Evolutionary conservation across 2,329 filamentous ascomycete genomes (phyloP), one percentile per base, ranked within the genome.

Genomic region (Aspergillus sp.): DNA sequence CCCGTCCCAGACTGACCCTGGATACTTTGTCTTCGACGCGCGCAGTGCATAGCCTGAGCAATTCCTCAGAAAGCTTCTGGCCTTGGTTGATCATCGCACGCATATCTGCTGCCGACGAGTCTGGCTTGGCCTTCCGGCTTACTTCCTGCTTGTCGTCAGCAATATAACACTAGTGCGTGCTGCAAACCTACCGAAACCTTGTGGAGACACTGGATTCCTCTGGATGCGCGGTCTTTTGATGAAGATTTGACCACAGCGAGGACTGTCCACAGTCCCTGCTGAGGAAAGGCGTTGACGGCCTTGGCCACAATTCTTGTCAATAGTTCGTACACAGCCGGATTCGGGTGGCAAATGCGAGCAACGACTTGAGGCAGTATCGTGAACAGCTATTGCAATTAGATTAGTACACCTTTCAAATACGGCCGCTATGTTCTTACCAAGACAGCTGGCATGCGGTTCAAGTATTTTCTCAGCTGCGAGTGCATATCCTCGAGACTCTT

Each of bases 261-360:
- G 22, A 98, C 64, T 49, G 81, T 83, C 93, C 91, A 99, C 15
- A 96, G 61, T 1, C 88, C 81, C 58, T 98, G 91, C 39, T 84
- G 85, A 0, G 91, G 89, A 57, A 95, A 83, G n/a, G 77, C 70
- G 26, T 78, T 72, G 6, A 93, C 80, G n/a, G 95, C 85, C 53
- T 84, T 89, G 39, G 81, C 66, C 34, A 98, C 86, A 44, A 96
- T 89, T 20, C 72, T 71, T 33, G 80, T 75, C 5, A 99, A 65
- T 7, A 83, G 67, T 37, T 80, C 75, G 60, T 85, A 93, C 2
- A 94, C 86, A 1, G 78, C 74, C 3, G 60, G 60, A 54, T 94
- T 84, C 1, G 81, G 78, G 61, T 98, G 91, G 28, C 83, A 84
- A 48, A 99, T 95, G 19, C 91, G 80, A n/a, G 89, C 91, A 35